Percentiles rank a stretch among this genome's conserved stretches.
These are phyloP conservation scores for Penicillium psychrosexuale DNA, from an alignment of 2,329 filamentous ascomycete genomes.

Conservation along the genomic window DNA sequence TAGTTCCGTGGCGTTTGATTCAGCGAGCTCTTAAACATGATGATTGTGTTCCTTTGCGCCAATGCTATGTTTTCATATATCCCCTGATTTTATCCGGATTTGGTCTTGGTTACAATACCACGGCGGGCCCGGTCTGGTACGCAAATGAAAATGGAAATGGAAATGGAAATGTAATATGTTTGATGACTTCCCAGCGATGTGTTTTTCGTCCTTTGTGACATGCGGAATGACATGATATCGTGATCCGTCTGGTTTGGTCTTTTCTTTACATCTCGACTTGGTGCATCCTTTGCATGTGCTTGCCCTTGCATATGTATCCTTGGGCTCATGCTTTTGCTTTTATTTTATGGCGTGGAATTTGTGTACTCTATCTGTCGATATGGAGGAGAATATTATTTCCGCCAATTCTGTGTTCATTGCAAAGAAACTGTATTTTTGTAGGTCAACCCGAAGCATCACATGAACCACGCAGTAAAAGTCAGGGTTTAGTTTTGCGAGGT, in stretches of 20 bases:
- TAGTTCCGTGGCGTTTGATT: slow-evolving; percentile 53
- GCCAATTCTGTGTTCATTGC: background rate
- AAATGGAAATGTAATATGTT: slow-evolving; percentile 22
- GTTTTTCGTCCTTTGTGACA: slow-evolving; percentile 4
- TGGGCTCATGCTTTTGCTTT: background rate
- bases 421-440: background rate
- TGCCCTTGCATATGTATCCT: background rate
- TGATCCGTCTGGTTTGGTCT: slow-evolving; percentile 1
- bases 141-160: slow-evolving; percentile 7
- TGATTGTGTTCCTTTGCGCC: slow-evolving; percentile 14
- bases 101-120: slow-evolving; percentile 17
- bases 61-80: slow-evolving; percentile 19
- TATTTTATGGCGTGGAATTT: background rate
- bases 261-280: background rate
- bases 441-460: background rate
- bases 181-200: slow-evolving; percentile 18
- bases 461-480: too few relatives aligned
- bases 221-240: slow-evolving; percentile 14
- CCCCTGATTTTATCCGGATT: slow-evolving; percentile 15
- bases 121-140: slow-evolving; percentile 32
- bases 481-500: too few relatives aligned
- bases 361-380: slow-evolving; percentile 11
- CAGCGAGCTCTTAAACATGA: slow-evolving; percentile 7
- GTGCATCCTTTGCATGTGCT: slow-evolving; percentile 8
- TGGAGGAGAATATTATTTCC: background rate